phyloP scores from a whole-genome alignment of 2,329 filamentous ascomycete species.

The Penicillium brevicompactum region DNA sequence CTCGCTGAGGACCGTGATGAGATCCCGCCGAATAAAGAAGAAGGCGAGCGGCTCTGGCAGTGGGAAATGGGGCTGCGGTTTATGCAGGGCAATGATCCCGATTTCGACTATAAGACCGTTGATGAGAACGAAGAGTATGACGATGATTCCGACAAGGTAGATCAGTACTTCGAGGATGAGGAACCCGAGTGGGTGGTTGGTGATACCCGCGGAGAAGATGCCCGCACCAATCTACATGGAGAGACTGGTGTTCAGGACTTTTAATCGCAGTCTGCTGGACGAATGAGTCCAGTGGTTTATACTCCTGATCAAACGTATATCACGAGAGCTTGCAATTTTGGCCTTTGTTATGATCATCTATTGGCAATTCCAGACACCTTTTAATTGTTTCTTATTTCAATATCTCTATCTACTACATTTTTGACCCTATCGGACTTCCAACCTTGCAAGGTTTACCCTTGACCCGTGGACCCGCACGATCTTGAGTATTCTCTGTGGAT shows the following conservation, averaged over 20 bases:
- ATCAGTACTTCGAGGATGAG: constrained; percentile 79
- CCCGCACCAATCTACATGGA: constrained; percentile 43
- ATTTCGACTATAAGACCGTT: constrained; percentile 74
- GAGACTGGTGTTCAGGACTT: constrained; percentile 76
- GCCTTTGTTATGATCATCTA: not conserved
- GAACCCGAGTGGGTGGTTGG: constrained; percentile 66
- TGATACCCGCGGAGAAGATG: constrained; percentile 40
- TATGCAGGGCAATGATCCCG: constrained; percentile 70
- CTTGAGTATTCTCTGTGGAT: no score
- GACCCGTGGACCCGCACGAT: no score
- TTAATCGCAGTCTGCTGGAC: constrained; percentile 33
- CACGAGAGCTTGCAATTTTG: not conserved
- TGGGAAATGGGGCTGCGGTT: constrained; percentile 75
- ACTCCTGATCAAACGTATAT: not conserved
- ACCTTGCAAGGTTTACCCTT: no score
- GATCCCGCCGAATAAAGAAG: constrained; percentile 61
- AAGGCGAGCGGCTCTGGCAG: constrained; percentile 69
- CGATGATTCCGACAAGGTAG: constrained; percentile 65
- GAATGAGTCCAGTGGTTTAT: not conserved
- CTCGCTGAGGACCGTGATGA: constrained; percentile 61
- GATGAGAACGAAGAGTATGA: constrained; percentile 75
- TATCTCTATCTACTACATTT: no score
- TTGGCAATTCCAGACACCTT: no score
- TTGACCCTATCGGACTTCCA: no score
- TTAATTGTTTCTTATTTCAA: no score